Base-by-base conservation (phyloP, 257 asterid genomes). In the Plantago major region DNA sequence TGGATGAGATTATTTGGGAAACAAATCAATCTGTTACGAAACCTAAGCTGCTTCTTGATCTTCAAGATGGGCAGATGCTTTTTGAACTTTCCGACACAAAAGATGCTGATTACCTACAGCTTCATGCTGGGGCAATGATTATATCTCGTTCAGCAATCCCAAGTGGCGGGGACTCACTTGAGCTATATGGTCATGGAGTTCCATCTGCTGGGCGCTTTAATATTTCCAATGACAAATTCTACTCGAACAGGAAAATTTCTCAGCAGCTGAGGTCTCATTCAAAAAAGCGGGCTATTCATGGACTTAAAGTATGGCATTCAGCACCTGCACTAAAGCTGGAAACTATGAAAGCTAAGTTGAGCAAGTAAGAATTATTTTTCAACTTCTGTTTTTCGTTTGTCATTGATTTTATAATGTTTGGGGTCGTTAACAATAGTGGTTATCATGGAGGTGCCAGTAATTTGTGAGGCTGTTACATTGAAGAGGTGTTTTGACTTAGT, bases 21-120 rank as follows among this genome's bases (percentile, higher is more conserved):
- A 78, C 87, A 15, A 70, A 75, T 65, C 94, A 89, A 59, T 54
- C 79, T 62, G 59, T 79, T 77, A 65, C 71, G 30, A 89, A 74
- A 79, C 94, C 96, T 49, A 89, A 89, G 78, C 83, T 87, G 60
- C 89, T 93, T 74, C 82, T 78, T 72, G 99, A 93, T 72, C 95
- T 93, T 69, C 95, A 81, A 71, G 99, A 93, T 74, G 89, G 85
- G 72, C 97, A 87, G 81, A 89, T 93, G 99, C 97, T 89, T 78
- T 93, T 93, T 64, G 97, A 93, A 73, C 78, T 93, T 66, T 70
- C 76, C 68, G 96, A 89, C 75, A 70, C 67, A 65, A 79, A 78
- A 72, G 95, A 83, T 55, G 75, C 74, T 60, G 71, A 81, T 62
- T 79, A 83, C 51, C 80, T 82, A 60, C 79, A 74, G 85, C 86